phyloP scores from a whole-genome alignment of 108 stramenopile genomes.

The Cyclotella choctawhatcheeana region DNA sequence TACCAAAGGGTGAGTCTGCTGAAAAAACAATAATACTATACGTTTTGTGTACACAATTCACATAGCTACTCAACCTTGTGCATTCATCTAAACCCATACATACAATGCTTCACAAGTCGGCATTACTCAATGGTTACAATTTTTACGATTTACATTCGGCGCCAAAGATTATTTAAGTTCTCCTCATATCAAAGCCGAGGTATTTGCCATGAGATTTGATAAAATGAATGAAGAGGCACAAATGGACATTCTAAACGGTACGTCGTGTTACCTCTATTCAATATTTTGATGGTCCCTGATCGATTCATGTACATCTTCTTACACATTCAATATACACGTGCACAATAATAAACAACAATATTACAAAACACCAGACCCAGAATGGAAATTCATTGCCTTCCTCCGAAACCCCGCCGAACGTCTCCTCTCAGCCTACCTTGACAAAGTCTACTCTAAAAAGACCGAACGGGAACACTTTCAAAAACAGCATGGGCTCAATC shows the following conservation, averaged over 20 bases:
- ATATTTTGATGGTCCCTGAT: slow-evolving; percentile 11
- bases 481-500: slow-evolving; percentile 42
- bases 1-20: slow-evolving; percentile 46
- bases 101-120: slow-evolving; percentile 45
- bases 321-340: too few relatives aligned
- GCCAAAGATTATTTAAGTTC: slow-evolving; percentile 58
- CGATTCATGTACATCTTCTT: too few relatives aligned
- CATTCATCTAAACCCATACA: neutral
- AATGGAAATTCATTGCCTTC: slow-evolving; percentile 41
- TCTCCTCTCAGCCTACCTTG: slow-evolving; percentile 36
- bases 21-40: neutral
- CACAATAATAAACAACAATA: slow-evolving; percentile 17
- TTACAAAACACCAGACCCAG: slow-evolving; percentile 17
- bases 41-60: neutral
- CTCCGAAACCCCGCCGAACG: slow-evolving; percentile 44
- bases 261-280: slow-evolving; percentile 9
- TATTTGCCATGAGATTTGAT: slow-evolving; percentile 33
- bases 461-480: slow-evolving; percentile 32
- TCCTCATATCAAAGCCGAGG: slow-evolving; percentile 57
- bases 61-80: neutral
- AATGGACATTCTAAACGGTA: slow-evolving; percentile 35
- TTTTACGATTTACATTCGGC: slow-evolving; percentile 34
- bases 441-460: slow-evolving; percentile 35
- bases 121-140: slow-evolving; percentile 57
- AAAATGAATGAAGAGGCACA: slow-evolving; percentile 32